Conservation (phyloP, 129 eudicot species). For the Dittrichia graveolens region DNA sequence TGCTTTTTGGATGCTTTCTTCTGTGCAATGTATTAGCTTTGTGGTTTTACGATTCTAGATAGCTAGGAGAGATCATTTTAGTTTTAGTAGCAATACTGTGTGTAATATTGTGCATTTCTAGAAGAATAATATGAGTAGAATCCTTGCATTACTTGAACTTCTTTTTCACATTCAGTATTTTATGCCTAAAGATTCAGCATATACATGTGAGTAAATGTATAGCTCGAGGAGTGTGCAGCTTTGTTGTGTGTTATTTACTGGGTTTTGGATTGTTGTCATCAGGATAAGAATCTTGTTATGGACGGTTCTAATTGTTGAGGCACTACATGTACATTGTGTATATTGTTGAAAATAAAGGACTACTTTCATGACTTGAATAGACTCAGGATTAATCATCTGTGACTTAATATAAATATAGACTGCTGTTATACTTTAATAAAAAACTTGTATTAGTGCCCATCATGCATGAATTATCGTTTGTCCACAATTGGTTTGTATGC, state of each 20-base stretch:
- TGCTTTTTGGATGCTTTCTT: not conserved
- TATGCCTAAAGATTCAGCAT: not conserved
- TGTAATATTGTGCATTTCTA: too few species aligned
- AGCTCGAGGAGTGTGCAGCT: not conserved
- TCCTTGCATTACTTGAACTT: not conserved
- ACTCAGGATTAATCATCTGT: not conserved
- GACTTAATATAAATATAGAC: not conserved
- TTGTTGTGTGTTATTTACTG: not conserved
- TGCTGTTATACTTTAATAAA: slow-evolving; percentile 4
- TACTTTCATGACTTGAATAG: not conserved
- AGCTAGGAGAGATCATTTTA: too few species aligned
- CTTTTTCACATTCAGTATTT: not conserved
- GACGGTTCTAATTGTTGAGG: not conserved
- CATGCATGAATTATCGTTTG: slow-evolving; percentile 12
- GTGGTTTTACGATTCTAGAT: not conserved
- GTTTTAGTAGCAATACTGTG: too few species aligned
- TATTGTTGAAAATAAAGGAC: not conserved
- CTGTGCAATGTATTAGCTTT: not conserved
- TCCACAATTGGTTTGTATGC: slow-evolving; percentile 3
- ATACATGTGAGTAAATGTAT: slow-evolving; percentile 1
- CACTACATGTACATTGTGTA: not conserved
- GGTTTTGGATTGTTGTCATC: not conserved
- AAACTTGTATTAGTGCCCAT: slow-evolving; percentile 19
- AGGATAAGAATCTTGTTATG: not conserved
- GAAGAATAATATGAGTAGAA: too few species aligned